phyloP scores from a whole-genome alignment of 768 basidiomycete genomes.

The Lenzites betulinus region DNA sequence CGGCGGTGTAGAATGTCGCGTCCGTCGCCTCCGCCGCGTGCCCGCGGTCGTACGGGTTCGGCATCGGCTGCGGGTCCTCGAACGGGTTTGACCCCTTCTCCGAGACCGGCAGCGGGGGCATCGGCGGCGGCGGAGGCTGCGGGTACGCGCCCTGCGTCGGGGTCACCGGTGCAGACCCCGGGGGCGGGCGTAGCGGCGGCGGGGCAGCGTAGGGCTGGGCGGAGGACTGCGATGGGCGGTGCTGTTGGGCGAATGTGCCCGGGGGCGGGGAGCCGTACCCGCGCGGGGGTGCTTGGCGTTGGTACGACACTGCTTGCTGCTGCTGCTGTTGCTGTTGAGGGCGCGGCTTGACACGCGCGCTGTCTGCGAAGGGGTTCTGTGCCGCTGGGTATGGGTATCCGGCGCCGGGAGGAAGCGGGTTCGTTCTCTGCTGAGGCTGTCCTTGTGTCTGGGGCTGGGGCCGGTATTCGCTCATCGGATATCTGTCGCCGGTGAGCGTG shows the following conservation, averaged over 20 bases:
- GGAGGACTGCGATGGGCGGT: slow-evolving; percentile 7
- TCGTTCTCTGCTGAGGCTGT: not conserved
- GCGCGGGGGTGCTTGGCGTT: slow-evolving; percentile 14
- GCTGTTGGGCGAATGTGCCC: slow-evolving; percentile 4
- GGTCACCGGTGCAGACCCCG: slow-evolving; percentile 5
- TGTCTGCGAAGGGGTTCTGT: slow-evolving; percentile 20
- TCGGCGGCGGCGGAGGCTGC: slow-evolving; percentile 7
- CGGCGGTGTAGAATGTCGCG: slow-evolving; percentile 21
- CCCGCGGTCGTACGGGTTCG: slow-evolving; percentile 18
- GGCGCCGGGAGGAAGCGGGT: slow-evolving; percentile 15
- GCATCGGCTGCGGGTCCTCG: slow-evolving; percentile 14
- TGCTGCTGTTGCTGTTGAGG: not conserved
- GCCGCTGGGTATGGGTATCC: slow-evolving; percentile 10
- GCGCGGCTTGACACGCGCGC: slow-evolving; percentile 5
- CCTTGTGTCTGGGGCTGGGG: not conserved
- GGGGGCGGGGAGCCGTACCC: slow-evolving; percentile 22
- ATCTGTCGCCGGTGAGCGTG: slow-evolving; percentile 5
- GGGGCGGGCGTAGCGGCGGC: not conserved
- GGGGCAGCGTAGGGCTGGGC: not conserved
- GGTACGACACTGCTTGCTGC: slow-evolving; percentile 7
- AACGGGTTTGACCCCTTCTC: slow-evolving; percentile 17
- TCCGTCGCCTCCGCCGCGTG: slow-evolving; percentile 19
- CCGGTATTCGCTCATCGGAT: slow-evolving; percentile 18
- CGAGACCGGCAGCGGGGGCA: not conserved
- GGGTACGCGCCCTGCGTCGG: slow-evolving; percentile 8